A percentile compares a stretch with the other conserved stretches of the same genome.
Conservation (phyloP, 1,139 yeast species). For the Suhomyces atakaporum region DNA sequence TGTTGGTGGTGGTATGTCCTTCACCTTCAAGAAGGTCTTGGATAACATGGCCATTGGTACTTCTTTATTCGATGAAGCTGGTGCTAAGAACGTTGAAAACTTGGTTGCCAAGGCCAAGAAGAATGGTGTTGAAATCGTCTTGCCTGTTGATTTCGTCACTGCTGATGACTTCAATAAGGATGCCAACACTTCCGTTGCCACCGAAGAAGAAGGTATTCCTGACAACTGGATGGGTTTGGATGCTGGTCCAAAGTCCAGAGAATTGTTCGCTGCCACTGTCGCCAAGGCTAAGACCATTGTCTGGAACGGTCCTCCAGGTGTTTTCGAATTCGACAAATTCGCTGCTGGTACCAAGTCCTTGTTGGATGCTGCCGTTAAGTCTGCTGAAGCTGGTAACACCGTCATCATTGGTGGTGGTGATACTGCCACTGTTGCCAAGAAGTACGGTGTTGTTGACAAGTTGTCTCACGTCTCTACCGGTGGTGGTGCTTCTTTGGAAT, state of each 20-base stretch:
- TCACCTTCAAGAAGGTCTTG: constrained; percentile 92
- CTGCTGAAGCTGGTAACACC: constrained; percentile 86
- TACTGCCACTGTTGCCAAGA: constrained; percentile 98
- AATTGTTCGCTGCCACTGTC: constrained; percentile 75
- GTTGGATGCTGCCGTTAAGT: constrained; percentile 82
- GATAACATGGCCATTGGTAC: constrained; percentile 83
- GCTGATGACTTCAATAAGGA: constrained; percentile 92
- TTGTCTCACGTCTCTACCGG: constrained; percentile 97
- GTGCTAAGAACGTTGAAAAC: constrained; percentile 88
- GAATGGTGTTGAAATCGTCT: constrained; percentile 85
- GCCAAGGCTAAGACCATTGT: constrained; percentile 93
- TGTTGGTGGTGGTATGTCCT: constrained; percentile 99
- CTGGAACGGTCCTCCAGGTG: constrained; percentile 99
- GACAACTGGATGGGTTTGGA: constrained; percentile 94
- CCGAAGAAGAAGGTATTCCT: constrained; percentile 87
- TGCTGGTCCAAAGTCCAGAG: constrained; percentile 83
- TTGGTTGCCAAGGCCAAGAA: constrained; percentile 92
- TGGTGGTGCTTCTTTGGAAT: constrained; percentile 98
- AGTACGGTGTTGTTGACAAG: constrained; percentile 91
- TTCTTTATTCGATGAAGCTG: constrained; percentile 87
- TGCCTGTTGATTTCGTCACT: constrained; percentile 92
- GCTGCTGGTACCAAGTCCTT: constrained; percentile 87
- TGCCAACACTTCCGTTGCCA: constrained; percentile 78
- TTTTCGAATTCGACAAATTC: constrained; percentile 90
- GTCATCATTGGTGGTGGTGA: constrained; percentile 99